Evolutionary conservation across 768 basidiomycete genomes (phyloP).

Genomic region (Lactifluus volemus): DNA sequence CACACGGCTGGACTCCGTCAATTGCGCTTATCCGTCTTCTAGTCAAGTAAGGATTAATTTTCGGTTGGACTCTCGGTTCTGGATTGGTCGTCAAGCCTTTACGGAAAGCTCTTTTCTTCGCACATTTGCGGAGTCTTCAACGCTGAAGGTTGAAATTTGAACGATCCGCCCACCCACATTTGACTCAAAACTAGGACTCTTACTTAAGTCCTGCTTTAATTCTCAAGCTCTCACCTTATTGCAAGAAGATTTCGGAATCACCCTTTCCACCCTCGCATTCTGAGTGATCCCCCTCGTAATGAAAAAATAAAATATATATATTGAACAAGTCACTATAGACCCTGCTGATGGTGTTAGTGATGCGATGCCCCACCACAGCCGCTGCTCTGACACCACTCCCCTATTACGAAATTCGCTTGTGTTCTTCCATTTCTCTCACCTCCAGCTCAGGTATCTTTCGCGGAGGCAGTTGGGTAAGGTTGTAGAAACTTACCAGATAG

Average conservation of each 20-base stretch:
- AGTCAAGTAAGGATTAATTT: background rate
- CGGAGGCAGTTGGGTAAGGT: background rate
- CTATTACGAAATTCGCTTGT: background rate
- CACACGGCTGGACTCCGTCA: background rate
- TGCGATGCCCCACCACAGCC: no score
- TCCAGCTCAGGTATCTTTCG: background rate
- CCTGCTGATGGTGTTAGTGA: background rate
- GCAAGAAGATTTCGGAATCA: background rate
- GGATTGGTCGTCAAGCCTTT: slow-evolving; percentile 12
- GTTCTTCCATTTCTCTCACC: background rate
- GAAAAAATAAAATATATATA: background rate
- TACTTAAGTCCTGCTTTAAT: background rate
- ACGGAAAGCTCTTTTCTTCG: background rate
- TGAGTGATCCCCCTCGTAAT: background rate
- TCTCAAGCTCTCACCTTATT: background rate
- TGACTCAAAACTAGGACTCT: background rate
- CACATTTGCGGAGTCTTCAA: slow-evolving; percentile 6
- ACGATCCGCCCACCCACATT: background rate
- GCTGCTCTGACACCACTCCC: no score
- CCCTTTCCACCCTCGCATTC: background rate
- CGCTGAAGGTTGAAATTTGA: background rate
- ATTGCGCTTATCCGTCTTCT: slow-evolving; percentile 1
- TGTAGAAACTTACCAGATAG: background rate
- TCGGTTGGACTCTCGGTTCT: slow-evolving; percentile 1
- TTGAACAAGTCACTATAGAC: background rate